phyloP scores from a whole-genome alignment of 1,284 basidiomycete species.

The Rhodotorula mucilaginosa region DNA sequence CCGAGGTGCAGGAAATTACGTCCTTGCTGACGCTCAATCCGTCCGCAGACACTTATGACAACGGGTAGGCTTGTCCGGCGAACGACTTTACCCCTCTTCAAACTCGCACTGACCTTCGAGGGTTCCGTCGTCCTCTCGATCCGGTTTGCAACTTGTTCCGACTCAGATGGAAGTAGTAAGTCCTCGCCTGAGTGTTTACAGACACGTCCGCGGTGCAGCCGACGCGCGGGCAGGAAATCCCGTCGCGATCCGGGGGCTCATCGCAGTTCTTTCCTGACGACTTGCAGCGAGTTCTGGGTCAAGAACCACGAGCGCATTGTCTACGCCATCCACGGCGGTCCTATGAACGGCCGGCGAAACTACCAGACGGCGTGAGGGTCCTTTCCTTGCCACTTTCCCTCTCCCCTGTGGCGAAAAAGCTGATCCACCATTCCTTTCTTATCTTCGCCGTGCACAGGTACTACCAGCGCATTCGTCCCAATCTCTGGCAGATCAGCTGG shows the following conservation, averaged over 20 bases:
- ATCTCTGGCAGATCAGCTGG: conserved; percentile 46
- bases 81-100: not conserved
- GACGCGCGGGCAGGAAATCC: too few species aligned
- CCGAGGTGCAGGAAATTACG: not conserved
- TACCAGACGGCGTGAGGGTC: conserved; percentile 40
- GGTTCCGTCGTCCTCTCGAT: not conserved
- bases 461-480: conserved; percentile 44
- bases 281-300: conserved; percentile 47
- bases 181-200: too few species aligned
- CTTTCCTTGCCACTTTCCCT: not conserved
- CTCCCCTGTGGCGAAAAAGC: too few species aligned
- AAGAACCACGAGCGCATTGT: conserved; percentile 46
- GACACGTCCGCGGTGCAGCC: too few species aligned
- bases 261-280: not conserved
- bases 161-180: not conserved
- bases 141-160: not conserved
- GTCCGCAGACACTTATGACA: conserved; percentile 30
- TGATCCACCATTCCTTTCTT: not conserved
- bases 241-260: not conserved
- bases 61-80: conserved; percentile 6
- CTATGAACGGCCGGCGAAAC: conserved; percentile 47
- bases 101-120: not conserved
- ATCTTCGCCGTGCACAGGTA: not conserved
- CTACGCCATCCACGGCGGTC: conserved; percentile 40
- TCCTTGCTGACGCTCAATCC: too few species aligned